Base-by-base conservation (phyloP, 331 rosid species). In the Telfairia occidentalis region DNA sequence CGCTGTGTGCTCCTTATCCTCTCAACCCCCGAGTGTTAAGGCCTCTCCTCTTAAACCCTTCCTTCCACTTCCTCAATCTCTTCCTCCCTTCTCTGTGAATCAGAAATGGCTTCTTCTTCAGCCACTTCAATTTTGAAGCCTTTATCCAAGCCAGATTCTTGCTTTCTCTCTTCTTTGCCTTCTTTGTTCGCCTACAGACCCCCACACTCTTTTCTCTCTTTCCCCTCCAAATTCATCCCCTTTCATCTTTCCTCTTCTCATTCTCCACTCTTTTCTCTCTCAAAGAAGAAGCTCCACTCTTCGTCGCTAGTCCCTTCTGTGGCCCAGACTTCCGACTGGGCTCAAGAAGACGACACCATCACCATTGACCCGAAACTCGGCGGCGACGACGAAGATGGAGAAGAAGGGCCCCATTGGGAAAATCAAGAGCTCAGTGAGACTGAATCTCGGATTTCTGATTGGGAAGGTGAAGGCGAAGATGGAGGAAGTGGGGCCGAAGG, bases 241-340 rank as follows among this genome's bases (percentile, higher is more conserved):
- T 81, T 88, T 23, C 86, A 87, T 23, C 60, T 78, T 52, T 73
- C 90, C 6, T 77, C 61, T 70, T 42, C 83, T 19, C 63, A 79
- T 19, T 80, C 82, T 35, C 84, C 90, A 3, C 42, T 38, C 40
- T 70, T 90, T 37, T 70, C 80, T 32, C 81, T 76, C 0, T 76
- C 82, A 28, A 46, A 2, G 30, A 89, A 43, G 72, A 86, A 40
- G 34, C 35, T 85, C 76, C 87, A 76, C 7, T 54, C 74, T 67
- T 85, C 90, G 7, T 78, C 90, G 21, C 2, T 86, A 5, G 83
- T 87, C 63, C 35, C 97, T 24, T 83, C 77, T 40, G 96, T 87
- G 4, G 92, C 97, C 45, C 97, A 84, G 85, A 85, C 94, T 23
- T 88, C 97, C 0, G 96, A 82, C 48, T 92, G 96, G 96, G 92